Conservation (phyloP, 2,329 filamentous ascomycete species). For the Drechslerella coelobrocha region DNA sequence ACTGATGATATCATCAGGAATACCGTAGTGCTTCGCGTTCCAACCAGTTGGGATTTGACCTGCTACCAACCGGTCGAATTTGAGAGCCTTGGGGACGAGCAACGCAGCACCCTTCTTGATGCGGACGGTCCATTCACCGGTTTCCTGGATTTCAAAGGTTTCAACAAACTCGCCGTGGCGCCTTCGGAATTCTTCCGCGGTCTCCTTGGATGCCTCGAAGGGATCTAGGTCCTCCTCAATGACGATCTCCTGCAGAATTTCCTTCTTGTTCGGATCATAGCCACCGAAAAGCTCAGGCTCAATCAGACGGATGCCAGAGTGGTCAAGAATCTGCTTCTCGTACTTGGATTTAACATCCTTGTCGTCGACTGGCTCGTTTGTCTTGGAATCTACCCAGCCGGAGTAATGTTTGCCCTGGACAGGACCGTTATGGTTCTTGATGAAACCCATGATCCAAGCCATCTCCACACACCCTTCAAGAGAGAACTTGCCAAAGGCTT, state of each 20-base stretch:
- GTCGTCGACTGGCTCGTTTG: conserved; percentile 93
- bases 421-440: conserved; percentile 96
- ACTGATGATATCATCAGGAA: conserved; percentile 95
- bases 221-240: conserved; percentile 97
- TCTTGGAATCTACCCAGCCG: conserved; percentile 94
- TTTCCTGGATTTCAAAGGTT: conserved; percentile 91
- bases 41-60: conserved; percentile 96
- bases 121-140: conserved; percentile 91
- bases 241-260: conserved; percentile 95
- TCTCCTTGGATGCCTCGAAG: conserved; percentile 97
- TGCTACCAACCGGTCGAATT: conserved; percentile 95
- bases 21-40: conserved; percentile 94
- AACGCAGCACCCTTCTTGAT: conserved; percentile 94
- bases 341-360: conserved; percentile 98
- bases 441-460: conserved; percentile 99
- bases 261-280: conserved; percentile 98
- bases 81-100: conserved; percentile 94
- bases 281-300: conserved; percentile 96
- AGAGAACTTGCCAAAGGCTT: conserved; percentile 93
- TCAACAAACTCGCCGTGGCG: conserved; percentile 98
- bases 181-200: conserved; percentile 93
- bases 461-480: conserved; percentile 98
- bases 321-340: conserved; percentile 94
- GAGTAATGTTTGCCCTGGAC: conserved; percentile 97
- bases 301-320: conserved; percentile 95